Percentiles rank a stretch among this genome's conserved stretches.
Conservation (phyloP, 768 basidiomycete species). For the Rhodosporidiobolus odoratus region DNA sequence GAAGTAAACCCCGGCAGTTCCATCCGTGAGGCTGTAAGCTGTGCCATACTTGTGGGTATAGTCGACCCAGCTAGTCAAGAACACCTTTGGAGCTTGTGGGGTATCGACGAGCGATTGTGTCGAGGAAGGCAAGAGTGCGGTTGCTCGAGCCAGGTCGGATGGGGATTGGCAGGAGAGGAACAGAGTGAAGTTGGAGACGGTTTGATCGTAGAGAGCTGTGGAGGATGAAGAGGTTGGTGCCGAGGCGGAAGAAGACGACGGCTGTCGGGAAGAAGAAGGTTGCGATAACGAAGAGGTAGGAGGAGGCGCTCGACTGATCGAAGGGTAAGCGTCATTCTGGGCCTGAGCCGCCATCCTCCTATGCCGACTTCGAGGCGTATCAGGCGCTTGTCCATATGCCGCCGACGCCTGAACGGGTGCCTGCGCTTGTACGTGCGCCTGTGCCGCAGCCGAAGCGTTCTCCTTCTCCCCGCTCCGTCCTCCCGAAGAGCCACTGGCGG, state of each 20-base stretch:
- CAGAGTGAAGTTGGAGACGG: conserved; percentile 18
- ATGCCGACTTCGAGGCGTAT: too few species aligned
- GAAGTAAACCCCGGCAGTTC: conserved; percentile 90
- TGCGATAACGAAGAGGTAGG: neutral
- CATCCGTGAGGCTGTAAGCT: conserved; percentile 95
- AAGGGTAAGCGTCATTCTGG: too few species aligned
- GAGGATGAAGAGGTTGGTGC: neutral
- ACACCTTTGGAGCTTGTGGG: conserved; percentile 54
- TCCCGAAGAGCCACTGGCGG: neutral
- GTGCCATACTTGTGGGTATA: conserved; percentile 99
- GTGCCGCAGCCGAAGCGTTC: neutral
- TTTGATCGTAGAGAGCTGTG: conserved; percentile 35
- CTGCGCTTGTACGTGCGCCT: conserved; percentile 3
- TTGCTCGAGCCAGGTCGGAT: neutral
- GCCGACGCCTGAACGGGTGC: neutral
- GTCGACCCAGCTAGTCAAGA: conserved; percentile 98
- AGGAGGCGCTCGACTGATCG: too few species aligned
- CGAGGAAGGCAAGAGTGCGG: neutral
- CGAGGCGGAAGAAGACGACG: neutral
- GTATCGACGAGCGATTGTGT: neutral
- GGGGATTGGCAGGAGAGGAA: conserved; percentile 15
- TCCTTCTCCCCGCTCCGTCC: neutral
- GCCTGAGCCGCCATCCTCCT: too few species aligned
- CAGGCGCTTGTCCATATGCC: neutral
- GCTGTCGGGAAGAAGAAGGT: neutral